Evolutionary conservation across 176 grass and related monocot species (phyloP).

Genomic region (Ensete ventricosum): DNA sequence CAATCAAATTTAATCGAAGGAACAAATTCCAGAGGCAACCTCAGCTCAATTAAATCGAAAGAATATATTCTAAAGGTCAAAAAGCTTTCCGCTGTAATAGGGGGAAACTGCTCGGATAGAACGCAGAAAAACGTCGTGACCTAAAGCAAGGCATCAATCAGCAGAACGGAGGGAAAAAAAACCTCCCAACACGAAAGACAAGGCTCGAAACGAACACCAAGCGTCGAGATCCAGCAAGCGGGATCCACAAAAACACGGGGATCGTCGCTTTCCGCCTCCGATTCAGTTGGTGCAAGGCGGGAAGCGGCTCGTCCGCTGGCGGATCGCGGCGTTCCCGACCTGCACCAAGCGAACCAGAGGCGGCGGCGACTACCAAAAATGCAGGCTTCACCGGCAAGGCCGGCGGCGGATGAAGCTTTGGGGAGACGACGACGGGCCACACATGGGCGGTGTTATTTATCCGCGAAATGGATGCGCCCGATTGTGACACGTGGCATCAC

Average conservation of each 20-base stretch:
- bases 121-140: background rate
- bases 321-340: constrained; percentile 29
- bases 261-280: constrained; percentile 29
- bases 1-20: background rate
- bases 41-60: no score
- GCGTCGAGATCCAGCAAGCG: background rate
- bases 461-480: background rate
- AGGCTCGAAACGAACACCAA: background rate
- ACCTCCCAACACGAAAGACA: background rate
- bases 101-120: background rate
- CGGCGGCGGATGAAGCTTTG: background rate
- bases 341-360: constrained; percentile 29
- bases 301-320: constrained; percentile 18
- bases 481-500: background rate
- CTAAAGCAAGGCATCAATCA: background rate
- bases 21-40: background rate
- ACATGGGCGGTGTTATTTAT: background rate
- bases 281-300: constrained; percentile 59
- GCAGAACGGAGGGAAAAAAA: background rate
- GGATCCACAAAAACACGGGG: background rate
- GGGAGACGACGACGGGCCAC: background rate
- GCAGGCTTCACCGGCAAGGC: no score
- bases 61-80: background rate
- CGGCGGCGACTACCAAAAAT: background rate
- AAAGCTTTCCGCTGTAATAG: background rate